Conservation (phyloP, 352 stramenopile genomes). For the Phytophthora sp. region DNA sequence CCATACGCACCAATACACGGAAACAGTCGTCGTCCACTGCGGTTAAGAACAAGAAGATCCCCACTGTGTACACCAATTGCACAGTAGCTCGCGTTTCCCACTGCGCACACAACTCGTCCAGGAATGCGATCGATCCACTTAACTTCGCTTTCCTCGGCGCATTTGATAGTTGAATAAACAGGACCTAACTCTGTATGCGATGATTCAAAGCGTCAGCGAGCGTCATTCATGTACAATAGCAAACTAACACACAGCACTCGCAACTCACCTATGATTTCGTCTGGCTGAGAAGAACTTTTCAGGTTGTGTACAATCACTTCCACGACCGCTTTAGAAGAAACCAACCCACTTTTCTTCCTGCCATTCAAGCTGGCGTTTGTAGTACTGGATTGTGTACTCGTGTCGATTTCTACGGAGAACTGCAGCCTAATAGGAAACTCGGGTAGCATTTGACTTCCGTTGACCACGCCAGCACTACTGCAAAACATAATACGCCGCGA, state of each 20-base stretch:
- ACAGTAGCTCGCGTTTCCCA: conserved; percentile 72
- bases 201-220: conserved; percentile 3
- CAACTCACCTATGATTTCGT: conserved; percentile 56
- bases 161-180: conserved; percentile 79
- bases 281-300: conserved; percentile 44
- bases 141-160: conserved; percentile 49
- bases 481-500: conserved; percentile 10
- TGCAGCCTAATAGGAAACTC: conserved; percentile 61
- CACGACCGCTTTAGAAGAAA: conserved; percentile 35
- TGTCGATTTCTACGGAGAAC: conserved; percentile 73
- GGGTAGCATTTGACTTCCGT: conserved; percentile 52
- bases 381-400: conserved; percentile 15
- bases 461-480: conserved; percentile 30
- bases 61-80: conserved; percentile 68
- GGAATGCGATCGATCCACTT: conserved; percentile 87
- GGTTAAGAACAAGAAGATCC: conserved; percentile 71
- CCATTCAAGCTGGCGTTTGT: conserved; percentile 8
- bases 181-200: conserved; percentile 53
- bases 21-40: conserved; percentile 72
- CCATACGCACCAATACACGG: conserved; percentile 72
- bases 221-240: neutral
- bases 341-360: conserved; percentile 9
- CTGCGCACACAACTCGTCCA: conserved; percentile 57
- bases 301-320: conserved; percentile 78
- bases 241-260: neutral